phyloP scores from a whole-genome alignment of 2,329 filamentous ascomycete species.

The Monosporascus cannonballus region DNA sequence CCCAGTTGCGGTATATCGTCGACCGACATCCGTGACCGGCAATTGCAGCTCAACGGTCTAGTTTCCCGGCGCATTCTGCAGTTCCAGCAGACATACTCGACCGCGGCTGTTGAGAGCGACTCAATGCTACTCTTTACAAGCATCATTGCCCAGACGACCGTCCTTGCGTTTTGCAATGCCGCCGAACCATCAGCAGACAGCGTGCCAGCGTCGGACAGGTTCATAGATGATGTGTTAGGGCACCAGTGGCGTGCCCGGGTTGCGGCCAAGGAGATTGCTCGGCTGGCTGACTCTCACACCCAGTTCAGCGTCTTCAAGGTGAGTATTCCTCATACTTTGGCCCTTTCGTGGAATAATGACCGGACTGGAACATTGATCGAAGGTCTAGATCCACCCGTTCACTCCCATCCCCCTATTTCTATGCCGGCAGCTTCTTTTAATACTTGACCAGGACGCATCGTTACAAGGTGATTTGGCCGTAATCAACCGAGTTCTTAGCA shows the following conservation, averaged over 20 bases:
- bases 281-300: constrained; percentile 1
- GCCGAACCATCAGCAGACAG: constrained; percentile 2
- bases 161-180: constrained; percentile 3
- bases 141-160: constrained; percentile 7
- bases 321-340: background rate
- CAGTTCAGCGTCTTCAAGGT: constrained; percentile 4
- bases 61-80: constrained; percentile 1
- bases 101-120: constrained; percentile 2
- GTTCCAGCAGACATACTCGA: constrained; percentile 1
- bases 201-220: no score
- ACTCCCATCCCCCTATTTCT: no score
- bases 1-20: background rate
- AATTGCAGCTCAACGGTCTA: constrained; percentile 3
- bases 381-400: no score
- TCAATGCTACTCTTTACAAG: constrained; percentile 7
- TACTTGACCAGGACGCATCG: no score
- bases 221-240: background rate
- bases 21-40: constrained; percentile 4
- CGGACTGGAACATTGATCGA: no score
- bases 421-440: no score
- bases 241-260: constrained; percentile 1
- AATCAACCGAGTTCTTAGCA: no score
- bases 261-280: constrained; percentile 3
- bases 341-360: no score
- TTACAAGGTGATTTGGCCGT: no score